Evolutionary conservation across 768 basidiomycete genomes (phyloP).

Genomic region (Cystofilobasidium macerans): DNA sequence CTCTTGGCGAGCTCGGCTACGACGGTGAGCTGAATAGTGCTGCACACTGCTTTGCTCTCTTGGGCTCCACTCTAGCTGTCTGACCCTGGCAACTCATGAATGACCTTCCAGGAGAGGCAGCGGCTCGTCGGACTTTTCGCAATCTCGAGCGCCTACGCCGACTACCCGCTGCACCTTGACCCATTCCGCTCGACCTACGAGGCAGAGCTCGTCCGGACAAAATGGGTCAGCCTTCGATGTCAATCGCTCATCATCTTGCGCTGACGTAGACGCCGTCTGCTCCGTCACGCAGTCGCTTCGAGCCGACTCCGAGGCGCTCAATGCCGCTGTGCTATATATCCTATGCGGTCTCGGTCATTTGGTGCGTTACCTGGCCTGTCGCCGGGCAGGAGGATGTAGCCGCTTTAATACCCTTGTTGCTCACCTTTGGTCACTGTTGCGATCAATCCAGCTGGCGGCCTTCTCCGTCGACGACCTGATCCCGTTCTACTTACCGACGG

Average conservation of each 20-base stretch:
- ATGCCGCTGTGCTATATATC: neutral
- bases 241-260: neutral
- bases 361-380: neutral
- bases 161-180: slow-evolving; percentile 1
- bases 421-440: neutral
- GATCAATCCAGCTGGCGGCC: neutral
- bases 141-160: slow-evolving; percentile 3
- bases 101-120: neutral
- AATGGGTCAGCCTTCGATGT: neutral
- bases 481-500: neutral
- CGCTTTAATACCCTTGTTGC: no score
- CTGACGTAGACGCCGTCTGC: neutral
- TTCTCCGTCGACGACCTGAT: neutral
- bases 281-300: neutral
- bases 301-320: neutral
- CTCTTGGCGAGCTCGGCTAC: neutral
- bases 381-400: no score
- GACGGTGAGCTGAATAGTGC: neutral
- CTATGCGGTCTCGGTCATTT: neutral
- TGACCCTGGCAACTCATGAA: no score
- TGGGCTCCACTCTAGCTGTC: no score
- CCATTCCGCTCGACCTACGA: slow-evolving; percentile 1
- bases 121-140: neutral
- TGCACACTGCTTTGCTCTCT: neutral
- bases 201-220: neutral